Base-by-base conservation (phyloP, 495 filamentous ascomycete species). In the Aspergillus carlsbadensis region DNA sequence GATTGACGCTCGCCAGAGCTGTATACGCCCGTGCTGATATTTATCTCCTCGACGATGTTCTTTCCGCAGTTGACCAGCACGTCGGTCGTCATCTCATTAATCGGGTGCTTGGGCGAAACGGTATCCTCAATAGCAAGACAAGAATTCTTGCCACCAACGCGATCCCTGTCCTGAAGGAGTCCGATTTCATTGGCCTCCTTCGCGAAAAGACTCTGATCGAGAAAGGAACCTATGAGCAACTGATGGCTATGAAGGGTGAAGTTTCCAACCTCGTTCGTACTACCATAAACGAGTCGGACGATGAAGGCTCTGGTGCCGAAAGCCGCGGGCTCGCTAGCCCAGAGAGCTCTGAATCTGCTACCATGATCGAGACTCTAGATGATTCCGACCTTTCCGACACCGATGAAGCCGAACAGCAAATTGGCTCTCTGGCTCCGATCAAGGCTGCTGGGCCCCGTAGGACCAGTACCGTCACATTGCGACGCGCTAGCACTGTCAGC, bases 21-120 rank as follows among this genome's bases (percentile, higher is more conserved):
- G 95, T 99, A 2, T 99, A 99, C 68, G 93, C 95, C 53, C 84
- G 95, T 59, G 90, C 94, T n/a, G 95, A 99, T 72, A 84, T 99
- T 54, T 99, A 98, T 61, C 75, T 99, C 11, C 77, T 99, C 6
- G 95, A 99, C 64, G 95, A 99, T 68, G 86, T 89, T 55, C 78
- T 99, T 17, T 97, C 93, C 21, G 94, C 95, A 2, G 95, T 99
- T 15, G 95, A 99, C 71, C 94, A 96, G 59, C 95, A 99, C 67
- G 95, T 99, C 52, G 95, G 95, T 31, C 81, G 91, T 52, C 95
- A 98, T 70, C 77, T 99, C 40, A 97, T 97, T 61, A 87, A 97
- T 66, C 87, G 90, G 59, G 95, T 99, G 8, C 82, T 99, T 37
- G 94, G 95, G 10, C 75, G 84, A 6, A 87, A 85, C 46, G 95